Evolutionary conservation across 2,329 filamentous ascomycete genomes (phyloP).

Genomic region (Aspergillus sp.): DNA sequence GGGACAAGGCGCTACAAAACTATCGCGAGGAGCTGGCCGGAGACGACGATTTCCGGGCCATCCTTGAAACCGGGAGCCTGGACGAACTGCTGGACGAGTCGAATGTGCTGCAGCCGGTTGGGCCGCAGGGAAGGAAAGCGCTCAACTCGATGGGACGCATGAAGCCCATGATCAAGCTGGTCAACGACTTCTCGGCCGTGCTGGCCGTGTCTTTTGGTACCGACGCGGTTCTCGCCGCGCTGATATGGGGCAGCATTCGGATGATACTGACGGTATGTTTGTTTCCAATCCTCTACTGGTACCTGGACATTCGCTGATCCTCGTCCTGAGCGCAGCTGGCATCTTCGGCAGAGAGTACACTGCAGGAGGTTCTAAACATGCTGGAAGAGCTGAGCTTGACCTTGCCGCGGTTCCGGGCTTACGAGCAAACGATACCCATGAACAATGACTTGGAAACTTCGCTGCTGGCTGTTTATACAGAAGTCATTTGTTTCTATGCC

Average conservation of each 20-base stretch:
- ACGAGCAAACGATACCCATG: constrained; percentile 1
- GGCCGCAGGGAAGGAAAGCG: neutral
- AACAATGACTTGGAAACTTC: neutral
- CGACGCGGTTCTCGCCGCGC: neutral
- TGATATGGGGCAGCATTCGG: constrained; percentile 1
- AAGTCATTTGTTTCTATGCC: constrained; percentile 1
- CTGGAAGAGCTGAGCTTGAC: constrained; percentile 1
- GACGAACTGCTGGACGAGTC: neutral
- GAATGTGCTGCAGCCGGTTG: neutral
- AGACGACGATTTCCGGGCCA: constrained; percentile 3
- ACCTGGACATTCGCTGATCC: too few species aligned
- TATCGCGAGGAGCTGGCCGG: constrained; percentile 4
- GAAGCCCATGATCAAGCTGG: neutral
- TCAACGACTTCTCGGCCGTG: constrained; percentile 1
- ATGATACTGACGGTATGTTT: constrained; percentile 1
- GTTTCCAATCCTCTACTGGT: neutral
- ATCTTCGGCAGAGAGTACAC: constrained; percentile 1
- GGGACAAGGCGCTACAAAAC: constrained; percentile 3
- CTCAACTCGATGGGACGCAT: constrained; percentile 1
- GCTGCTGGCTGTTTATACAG: neutral
- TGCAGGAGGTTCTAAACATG: constrained; percentile 1
- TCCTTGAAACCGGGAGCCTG: constrained; percentile 1
- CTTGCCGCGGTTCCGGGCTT: neutral
- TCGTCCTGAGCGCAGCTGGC: neutral
- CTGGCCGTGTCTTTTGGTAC: neutral